Evolutionary conservation across 1,284 basidiomycete genomes (phyloP).

Genomic region (Tilletia horrida): DNA sequence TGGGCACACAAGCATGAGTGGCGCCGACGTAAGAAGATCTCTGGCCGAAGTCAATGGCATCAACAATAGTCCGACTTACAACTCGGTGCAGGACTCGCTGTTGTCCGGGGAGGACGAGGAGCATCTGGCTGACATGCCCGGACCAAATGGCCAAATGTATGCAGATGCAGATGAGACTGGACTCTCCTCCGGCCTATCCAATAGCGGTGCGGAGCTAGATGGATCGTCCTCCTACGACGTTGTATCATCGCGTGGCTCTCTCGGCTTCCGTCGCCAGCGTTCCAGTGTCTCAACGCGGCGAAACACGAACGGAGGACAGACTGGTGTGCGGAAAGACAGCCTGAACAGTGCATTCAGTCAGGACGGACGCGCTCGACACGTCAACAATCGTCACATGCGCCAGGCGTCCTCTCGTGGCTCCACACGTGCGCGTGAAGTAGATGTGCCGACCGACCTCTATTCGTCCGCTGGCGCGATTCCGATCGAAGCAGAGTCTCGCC

Average conservation of each 20-base stretch:
- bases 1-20: background rate
- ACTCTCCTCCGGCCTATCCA: conserved; percentile 13
- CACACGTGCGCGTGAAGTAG: background rate
- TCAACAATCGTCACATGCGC: too few relatives aligned
- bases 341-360: background rate
- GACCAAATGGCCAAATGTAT: background rate
- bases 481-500: background rate
- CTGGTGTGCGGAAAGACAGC: background rate
- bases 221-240: background rate
- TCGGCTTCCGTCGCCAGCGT: conserved; percentile 14
- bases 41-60: conserved; percentile 7
- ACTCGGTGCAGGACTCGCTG: background rate
- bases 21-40: background rate
- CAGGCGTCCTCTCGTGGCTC: too few relatives aligned
- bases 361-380: background rate
- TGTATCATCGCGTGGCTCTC: background rate
- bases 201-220: conserved; percentile 4
- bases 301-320: background rate
- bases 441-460: background rate
- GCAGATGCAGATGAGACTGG: conserved; percentile 18
- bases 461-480: background rate
- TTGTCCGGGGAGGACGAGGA: background rate
- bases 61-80: conserved; percentile 6
- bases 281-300: conserved; percentile 9
- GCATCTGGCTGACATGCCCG: background rate